Evolutionary conservation across 768 basidiomycete species (phyloP), one percentile per base, ranked within the genome.

Genomic region (Hypholoma fasciculare): DNA sequence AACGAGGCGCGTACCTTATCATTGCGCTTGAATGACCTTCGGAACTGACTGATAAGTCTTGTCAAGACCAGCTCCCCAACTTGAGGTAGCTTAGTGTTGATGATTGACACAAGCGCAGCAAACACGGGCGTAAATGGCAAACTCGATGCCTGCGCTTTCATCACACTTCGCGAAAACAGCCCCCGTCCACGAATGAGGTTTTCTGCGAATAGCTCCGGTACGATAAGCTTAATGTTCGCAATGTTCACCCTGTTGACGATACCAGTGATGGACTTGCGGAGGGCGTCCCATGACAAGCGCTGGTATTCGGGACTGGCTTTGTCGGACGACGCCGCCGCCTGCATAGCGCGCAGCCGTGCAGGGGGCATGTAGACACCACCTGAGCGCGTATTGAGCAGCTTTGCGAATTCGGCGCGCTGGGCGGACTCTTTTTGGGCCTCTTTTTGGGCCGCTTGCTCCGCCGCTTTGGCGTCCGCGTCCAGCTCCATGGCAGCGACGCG

Each of bases 171-270:
- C 19, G 92, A 83, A 69, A 98, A 97, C 40, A 99, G 79, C 1
- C 97, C 97, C 23, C 93, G 82, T 1, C 97, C 97, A 48, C 95
- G 86, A 60, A 98, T 85, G 30, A 99, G 83, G 73, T 99, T 97
- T 73, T 99, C 97, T 1, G 85, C 74, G 67, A 99, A 98, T 23
- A 99, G 74, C 71, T 96, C 93, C 0, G 94, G 93, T 0, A 94
- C 84, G 63, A 96, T 84, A 65, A 89, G 84, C 74, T 98, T 97
- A 84, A 99, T 99, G 72, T 98, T 98, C 64, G 88, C 82, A 17
- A 94, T 82, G 72, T 98, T 98, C 77, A 99, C 93, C 81, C 97
- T 90, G 81, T 99, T 99, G 81, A 98, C 96, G 65, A 98, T 90
- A 94, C 97, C 97, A 27, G 97, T 98, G 67, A 99, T 91, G 51